Percentiles rank a stretch among this genome's conserved stretches.
These are phyloP conservation scores for Cladosporium oxysporum DNA, from an alignment of 2,329 filamentous ascomycete genomes.

Conservation along the genomic window DNA sequence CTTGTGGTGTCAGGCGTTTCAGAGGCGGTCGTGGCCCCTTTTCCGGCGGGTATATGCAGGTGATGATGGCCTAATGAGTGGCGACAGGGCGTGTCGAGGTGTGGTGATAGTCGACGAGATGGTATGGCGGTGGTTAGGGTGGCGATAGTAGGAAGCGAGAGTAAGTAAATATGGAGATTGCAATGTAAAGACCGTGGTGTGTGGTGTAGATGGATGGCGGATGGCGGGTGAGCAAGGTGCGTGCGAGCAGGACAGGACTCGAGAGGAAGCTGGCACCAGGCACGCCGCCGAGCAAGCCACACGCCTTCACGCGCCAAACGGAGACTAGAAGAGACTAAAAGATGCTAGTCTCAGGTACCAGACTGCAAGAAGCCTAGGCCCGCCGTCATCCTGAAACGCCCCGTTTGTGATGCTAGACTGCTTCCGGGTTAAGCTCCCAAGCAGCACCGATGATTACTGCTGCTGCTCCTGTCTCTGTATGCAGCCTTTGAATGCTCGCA, in stretches of 20 bases:
- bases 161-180: slow-evolving; percentile 8
- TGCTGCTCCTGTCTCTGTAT: background rate
- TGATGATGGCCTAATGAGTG: background rate
- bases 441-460: background rate
- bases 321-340: background rate
- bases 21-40: slow-evolving; percentile 18
- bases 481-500: background rate
- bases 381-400: background rate
- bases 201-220: background rate
- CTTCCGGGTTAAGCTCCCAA: background rate
- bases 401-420: background rate
- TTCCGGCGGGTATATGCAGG: slow-evolving; percentile 8
- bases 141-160: slow-evolving; percentile 5
- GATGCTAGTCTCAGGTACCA: background rate
- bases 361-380: background rate
- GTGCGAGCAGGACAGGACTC: slow-evolving; percentile 9
- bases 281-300: background rate
- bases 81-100: background rate
- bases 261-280: background rate
- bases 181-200: slow-evolving; percentile 10
- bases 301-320: background rate
- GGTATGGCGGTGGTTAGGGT: background rate
- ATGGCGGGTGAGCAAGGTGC: background rate
- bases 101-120: background rate
- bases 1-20: slow-evolving; percentile 13